These are phyloP conservation scores for Graphium sp. DNA, from an alignment of 2,329 filamentous ascomycete genomes.

Conservation along the genomic window DNA sequence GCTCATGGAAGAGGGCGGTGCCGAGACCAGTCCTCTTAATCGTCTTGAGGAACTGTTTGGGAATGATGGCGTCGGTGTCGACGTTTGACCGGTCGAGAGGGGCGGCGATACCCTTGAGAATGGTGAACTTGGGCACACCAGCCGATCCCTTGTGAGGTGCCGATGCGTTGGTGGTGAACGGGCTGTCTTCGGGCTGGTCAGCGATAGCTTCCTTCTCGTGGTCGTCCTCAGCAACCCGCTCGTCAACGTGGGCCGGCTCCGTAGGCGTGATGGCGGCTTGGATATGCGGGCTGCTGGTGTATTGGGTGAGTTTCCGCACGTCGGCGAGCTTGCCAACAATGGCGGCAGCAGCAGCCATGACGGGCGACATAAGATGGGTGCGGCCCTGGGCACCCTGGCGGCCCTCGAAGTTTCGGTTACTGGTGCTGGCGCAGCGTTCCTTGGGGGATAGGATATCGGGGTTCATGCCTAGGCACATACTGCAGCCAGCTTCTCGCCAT, in stretches of 20 bases:
- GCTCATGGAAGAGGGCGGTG: conserved; percentile 68
- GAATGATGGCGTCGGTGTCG: conserved; percentile 98
- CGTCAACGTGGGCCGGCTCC: conserved; percentile 31
- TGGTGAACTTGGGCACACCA: conserved; percentile 71
- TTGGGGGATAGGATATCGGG: conserved; percentile 85
- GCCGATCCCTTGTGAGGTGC: conserved; percentile 27
- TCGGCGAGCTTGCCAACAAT: conserved; percentile 85
- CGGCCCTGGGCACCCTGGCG: conserved; percentile 82
- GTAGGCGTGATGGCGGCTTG: conserved; percentile 28
- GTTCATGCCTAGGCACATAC: conserved; percentile 99
- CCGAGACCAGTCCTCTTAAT: conserved; percentile 96
- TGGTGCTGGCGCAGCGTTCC: conserved; percentile 89
- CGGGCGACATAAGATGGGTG: conserved; percentile 92
- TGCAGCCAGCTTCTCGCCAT: conserved; percentile 96
- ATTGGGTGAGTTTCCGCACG: conserved; percentile 60
- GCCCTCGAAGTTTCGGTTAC: conserved; percentile 95
- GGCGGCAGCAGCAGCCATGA: conserved; percentile 85
- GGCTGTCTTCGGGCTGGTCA: conserved; percentile 46
- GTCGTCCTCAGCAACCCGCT: conserved; percentile 32
- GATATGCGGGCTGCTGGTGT: conserved; percentile 42
- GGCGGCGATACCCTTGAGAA: conserved; percentile 73
- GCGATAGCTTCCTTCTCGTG: conserved; percentile 32
- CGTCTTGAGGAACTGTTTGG: conserved; percentile 98
- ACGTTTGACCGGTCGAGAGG: conserved; percentile 79
- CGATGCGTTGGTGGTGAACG: conserved; percentile 46